Evolutionary conservation across 176 grass and related monocot species (phyloP).

Genomic region (Triticum timopheevii): DNA sequence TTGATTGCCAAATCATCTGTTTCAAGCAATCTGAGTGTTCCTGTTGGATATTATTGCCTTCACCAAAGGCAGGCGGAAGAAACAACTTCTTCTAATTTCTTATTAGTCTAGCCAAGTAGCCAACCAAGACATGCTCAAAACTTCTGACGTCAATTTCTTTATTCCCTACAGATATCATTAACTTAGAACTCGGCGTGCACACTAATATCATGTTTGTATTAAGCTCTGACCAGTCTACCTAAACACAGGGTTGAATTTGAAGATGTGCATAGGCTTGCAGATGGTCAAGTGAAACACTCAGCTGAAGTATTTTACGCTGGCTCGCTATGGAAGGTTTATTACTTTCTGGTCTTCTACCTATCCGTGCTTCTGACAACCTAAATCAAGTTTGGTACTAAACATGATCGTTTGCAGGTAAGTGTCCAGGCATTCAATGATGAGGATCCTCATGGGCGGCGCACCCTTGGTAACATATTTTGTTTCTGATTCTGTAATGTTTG

Average conservation of each 20-base stretch:
- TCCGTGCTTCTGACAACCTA: constrained; percentile 8
- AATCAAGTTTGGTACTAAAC: constrained; percentile 10
- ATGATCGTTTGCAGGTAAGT: constrained; percentile 64
- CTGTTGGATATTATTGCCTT: not conserved
- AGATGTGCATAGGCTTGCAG: constrained; percentile 87
- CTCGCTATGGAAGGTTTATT: constrained; percentile 89
- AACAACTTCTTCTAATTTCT: not conserved
- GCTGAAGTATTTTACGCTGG: constrained; percentile 95
- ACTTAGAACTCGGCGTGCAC: not conserved
- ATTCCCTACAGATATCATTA: constrained; percentile 2
- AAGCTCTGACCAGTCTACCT: constrained; percentile 29
- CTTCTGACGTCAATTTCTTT: constrained; percentile 19
- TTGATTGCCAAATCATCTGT: constrained; percentile 1
- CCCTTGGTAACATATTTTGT: constrained; percentile 70
- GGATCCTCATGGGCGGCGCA: constrained; percentile 92
- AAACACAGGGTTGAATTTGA: constrained; percentile 81
- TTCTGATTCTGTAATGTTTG: not conserved
- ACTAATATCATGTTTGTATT: constrained; percentile 9
- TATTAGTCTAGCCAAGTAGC: not conserved
- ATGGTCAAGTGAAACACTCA: constrained; percentile 95
- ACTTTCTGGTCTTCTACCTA: constrained; percentile 24
- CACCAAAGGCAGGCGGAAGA: not conserved
- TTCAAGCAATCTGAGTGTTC: not conserved
- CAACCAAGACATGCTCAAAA: constrained; percentile 18
- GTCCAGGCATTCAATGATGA: constrained; percentile 99